Percentiles rank a stretch among this genome's conserved stretches.
phyloP scores from a whole-genome alignment of 495 filamentous ascomycete genomes.

The Pseudotulostoma volvatum region DNA sequence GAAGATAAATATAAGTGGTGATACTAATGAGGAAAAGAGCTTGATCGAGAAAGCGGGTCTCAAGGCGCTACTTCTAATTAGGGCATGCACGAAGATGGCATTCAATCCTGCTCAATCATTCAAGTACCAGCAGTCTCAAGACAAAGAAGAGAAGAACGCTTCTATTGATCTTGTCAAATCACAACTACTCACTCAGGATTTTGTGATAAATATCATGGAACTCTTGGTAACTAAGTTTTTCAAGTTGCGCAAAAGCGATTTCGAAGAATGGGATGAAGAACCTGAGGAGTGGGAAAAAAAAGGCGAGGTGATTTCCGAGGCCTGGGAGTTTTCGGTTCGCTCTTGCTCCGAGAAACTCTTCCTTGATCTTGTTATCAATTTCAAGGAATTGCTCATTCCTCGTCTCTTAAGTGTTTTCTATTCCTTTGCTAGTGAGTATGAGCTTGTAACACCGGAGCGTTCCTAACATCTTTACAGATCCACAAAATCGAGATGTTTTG shows the following conservation, averaged over 20 bases:
- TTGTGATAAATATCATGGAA: conserved; percentile 65
- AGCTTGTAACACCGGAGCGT: conserved; percentile 4
- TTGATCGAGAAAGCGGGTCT: conserved; percentile 62
- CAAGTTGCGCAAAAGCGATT: conserved; percentile 67
- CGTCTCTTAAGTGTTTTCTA: conserved; percentile 68
- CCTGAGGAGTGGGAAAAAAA: conserved; percentile 83
- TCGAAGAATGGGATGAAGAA: conserved; percentile 80
- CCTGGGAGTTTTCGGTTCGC: conserved; percentile 75
- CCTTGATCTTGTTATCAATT: conserved; percentile 75
- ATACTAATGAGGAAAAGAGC: conserved; percentile 34
- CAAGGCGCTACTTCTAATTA: conserved; percentile 65
- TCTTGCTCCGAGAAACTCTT: conserved; percentile 89
- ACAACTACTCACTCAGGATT: conserved; percentile 53
- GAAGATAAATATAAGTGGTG: conserved; percentile 8
- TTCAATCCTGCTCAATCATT: conserved; percentile 67
- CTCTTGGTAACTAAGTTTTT: conserved; percentile 76
- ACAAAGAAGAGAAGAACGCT: conserved; percentile 50
- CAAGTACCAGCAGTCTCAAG: conserved; percentile 54
- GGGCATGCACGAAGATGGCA: conserved; percentile 68
- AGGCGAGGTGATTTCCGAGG: conserved; percentile 63
- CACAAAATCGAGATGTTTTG: conserved; percentile 50
- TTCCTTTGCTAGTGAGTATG: conserved; percentile 43
- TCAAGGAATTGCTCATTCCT: conserved; percentile 57
- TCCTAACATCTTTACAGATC: conserved; percentile 15
- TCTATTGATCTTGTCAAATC: conserved; percentile 48